Conservation (phyloP, 495 filamentous ascomycete species). For the Aspergillus wentii region DNA sequence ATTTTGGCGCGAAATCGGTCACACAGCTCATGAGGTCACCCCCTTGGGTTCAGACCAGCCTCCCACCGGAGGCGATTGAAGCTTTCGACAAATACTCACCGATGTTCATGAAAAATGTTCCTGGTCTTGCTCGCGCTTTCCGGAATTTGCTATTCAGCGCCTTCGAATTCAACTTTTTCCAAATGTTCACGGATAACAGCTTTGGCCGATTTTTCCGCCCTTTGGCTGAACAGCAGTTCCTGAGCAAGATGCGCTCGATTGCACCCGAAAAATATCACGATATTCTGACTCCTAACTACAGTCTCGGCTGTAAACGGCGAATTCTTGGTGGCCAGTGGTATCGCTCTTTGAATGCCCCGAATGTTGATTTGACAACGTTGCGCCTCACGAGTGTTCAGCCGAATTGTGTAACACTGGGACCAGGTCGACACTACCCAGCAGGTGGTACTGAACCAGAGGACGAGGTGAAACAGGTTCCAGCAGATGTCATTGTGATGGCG, state of each 20-base stretch:
- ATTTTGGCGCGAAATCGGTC: constrained; percentile 43
- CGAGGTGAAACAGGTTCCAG: constrained; percentile 41
- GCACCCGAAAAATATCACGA: constrained; percentile 60
- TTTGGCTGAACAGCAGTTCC: constrained; percentile 28
- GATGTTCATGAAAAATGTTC: constrained; percentile 34
- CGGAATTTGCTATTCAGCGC: constrained; percentile 29
- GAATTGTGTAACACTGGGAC: constrained; percentile 49
- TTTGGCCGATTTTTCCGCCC: constrained; percentile 23
- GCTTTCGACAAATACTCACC: constrained; percentile 37
- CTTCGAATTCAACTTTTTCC: constrained; percentile 31
- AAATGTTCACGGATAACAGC: constrained; percentile 25
- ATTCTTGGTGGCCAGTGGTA: constrained; percentile 56
- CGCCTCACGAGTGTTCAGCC: constrained; percentile 45
- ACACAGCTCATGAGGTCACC: constrained; percentile 60
- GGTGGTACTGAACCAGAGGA: constrained; percentile 21
- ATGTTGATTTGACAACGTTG: constrained; percentile 52
- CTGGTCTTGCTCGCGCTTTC: constrained; percentile 32
- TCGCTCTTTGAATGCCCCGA: constrained; percentile 43
- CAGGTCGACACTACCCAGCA: constrained; percentile 43
- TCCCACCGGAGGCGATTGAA: background rate
- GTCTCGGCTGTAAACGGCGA: constrained; percentile 57
- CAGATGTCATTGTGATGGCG: constrained; percentile 56
- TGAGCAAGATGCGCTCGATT: constrained; percentile 42
- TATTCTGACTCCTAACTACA: constrained; percentile 57
- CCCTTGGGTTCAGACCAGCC: constrained; percentile 47